Conservation (phyloP, 345 rosid genomes). For the Syzygium jambos region DNA sequence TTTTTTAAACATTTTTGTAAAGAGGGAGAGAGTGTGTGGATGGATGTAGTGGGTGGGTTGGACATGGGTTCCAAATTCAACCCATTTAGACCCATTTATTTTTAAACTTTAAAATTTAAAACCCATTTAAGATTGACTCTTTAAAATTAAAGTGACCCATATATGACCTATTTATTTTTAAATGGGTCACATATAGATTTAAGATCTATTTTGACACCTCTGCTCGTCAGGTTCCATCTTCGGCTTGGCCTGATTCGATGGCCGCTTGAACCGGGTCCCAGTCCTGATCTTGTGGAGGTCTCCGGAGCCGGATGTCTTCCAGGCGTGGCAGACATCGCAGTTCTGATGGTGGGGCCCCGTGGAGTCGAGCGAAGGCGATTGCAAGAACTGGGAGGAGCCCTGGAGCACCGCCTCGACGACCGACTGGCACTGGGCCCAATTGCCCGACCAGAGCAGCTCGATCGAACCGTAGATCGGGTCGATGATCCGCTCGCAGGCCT, state of each 20-base stretch:
- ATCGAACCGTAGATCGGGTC: slow-evolving; percentile 52
- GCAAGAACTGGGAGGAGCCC: slow-evolving; percentile 2
- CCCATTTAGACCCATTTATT: no score
- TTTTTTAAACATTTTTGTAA: no score
- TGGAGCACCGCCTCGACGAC: slow-evolving; percentile 17
- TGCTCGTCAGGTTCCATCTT: background rate
- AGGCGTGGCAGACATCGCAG: slow-evolving; percentile 2
- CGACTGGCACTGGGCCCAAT: slow-evolving; percentile 58
- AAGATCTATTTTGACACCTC: no score
- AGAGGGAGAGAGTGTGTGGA: no score
- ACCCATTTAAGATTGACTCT: no score
- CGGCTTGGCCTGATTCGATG: background rate
- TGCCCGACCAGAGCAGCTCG: slow-evolving; percentile 46
- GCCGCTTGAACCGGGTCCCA: background rate
- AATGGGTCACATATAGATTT: no score
- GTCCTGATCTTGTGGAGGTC: background rate
- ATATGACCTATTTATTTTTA: no score
- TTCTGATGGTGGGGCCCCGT: background rate
- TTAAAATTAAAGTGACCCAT: no score
- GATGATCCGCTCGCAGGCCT: slow-evolving; percentile 59
- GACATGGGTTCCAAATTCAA: no score
- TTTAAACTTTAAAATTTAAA: no score
- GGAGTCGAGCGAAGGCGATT: background rate
- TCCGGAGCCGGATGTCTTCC: background rate
- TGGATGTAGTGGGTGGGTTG: no score